Percentiles rank a stretch among this genome's conserved stretches.
These are phyloP conservation scores for Ophiostoma sp. DNA, from an alignment of 2,329 filamentous ascomycete species.

Conservation along the genomic window DNA sequence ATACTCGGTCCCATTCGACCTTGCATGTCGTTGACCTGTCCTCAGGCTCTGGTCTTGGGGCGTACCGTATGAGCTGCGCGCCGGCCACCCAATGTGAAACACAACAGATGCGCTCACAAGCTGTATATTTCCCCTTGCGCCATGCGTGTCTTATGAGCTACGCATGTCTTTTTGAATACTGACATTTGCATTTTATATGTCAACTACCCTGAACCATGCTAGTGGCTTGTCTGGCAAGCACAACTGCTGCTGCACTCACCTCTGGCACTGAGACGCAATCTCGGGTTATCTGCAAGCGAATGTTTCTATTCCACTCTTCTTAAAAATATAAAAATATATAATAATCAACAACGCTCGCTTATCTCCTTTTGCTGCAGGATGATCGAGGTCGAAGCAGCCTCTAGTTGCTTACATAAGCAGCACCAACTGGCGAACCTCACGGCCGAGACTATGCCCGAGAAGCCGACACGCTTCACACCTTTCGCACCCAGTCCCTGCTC, in stretches of 20 bases:
- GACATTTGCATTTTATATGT: background rate
- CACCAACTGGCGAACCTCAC: too few species aligned
- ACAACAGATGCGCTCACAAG: background rate
- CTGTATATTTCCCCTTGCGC: background rate
- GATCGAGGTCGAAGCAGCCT: background rate
- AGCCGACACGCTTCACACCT: background rate
- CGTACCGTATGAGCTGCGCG: too few species aligned
- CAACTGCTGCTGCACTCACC: background rate
- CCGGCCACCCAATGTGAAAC: background rate
- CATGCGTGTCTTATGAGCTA: background rate
- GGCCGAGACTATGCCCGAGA: slow-evolving; percentile 10
- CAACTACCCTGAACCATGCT: background rate
- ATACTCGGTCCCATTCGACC: background rate
- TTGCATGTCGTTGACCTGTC: too few species aligned
- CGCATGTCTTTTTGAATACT: background rate
- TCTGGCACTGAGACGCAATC: background rate
- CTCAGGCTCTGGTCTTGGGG: too few species aligned
- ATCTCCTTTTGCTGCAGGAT: too few species aligned
- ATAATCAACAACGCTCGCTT: too few species aligned
- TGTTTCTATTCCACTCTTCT: background rate
- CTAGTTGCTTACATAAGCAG: background rate
- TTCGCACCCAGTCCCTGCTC: too few species aligned
- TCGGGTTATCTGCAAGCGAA: background rate
- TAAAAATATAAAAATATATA: too few species aligned
- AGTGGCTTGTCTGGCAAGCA: background rate